Conservation (phyloP, 2,329 filamentous ascomycete species). For the Fusarium sublunatum region DNA sequence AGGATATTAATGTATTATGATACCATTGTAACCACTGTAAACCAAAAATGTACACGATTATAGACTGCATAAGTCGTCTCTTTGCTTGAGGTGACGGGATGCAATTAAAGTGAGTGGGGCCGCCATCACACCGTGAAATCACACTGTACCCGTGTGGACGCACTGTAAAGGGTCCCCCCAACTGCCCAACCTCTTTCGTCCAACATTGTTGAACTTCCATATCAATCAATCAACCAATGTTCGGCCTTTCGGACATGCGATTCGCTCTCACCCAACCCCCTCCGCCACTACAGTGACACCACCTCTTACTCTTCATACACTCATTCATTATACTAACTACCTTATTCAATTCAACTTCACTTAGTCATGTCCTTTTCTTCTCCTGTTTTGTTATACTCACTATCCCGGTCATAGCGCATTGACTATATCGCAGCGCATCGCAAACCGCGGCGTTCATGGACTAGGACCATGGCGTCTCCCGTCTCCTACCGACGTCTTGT, state of each 20-base stretch:
- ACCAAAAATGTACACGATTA: constrained; percentile 6
- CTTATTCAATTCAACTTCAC: neutral
- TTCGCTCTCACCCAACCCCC: constrained; percentile 41
- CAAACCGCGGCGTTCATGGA: constrained; percentile 20
- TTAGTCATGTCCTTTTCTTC: constrained; percentile 46
- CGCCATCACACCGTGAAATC: neutral
- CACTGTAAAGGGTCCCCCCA: constrained; percentile 24
- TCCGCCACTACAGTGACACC: constrained; percentile 31
- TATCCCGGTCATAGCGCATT: constrained; percentile 21
- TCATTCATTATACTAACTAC: constrained; percentile 29
- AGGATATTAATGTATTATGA: constrained; percentile 46
- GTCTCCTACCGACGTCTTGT: constrained; percentile 64
- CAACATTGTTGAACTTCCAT: constrained; percentile 15
- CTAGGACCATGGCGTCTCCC: constrained; percentile 43
- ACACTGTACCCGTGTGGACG: constrained; percentile 2
- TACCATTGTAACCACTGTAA: constrained; percentile 41
- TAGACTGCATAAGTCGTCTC: neutral
- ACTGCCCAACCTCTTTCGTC: constrained; percentile 35
- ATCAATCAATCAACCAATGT: constrained; percentile 29
- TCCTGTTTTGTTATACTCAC: constrained; percentile 28
- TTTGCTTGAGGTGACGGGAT: neutral
- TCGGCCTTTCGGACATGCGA: constrained; percentile 39
- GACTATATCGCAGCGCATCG: constrained; percentile 6
- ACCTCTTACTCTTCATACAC: constrained; percentile 24
- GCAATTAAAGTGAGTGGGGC: constrained; percentile 29